Base-by-base conservation (phyloP, 352 stramenopile genomes). In the Phytophthora uliginosa region DNA sequence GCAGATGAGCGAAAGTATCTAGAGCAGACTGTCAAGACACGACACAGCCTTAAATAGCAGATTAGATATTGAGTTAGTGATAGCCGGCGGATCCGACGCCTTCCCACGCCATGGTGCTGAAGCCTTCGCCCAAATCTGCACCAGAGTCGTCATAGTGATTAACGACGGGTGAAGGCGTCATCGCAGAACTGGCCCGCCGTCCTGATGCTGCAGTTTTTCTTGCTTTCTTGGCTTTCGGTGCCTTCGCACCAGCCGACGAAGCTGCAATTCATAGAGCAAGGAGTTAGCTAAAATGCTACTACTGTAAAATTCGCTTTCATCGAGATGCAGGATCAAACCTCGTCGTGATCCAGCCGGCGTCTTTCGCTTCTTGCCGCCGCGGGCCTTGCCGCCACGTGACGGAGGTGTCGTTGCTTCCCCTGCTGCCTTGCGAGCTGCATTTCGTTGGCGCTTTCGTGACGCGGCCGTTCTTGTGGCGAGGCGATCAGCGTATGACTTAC, bases 41-140 rank as follows among this genome's bases (percentile, higher is more conserved):
- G 17, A 45, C 42, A 4, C 28, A 26, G n/a, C 15, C 36, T 57
- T 73, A 75, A 74, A 66, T 75, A 75, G 33, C n/a, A 20, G 40
- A 50, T 64, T 65, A 69, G 51, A 72, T 66, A 69, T 66, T 73
- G 33, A 38, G 24, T 84, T 81, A 92, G 51, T 69, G 79, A 60
- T 94, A 94, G 5, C 81, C 83, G 1, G 86, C 84, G 18, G 83
- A 91, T 33, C 86, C 86, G 15, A 92, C 56, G 22, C 86, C 86
- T 69, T 94, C 86, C 86, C 86, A 94, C 31, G 84, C 77, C 86
- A 94, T 89, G 17, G 82, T 92, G 52, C 76, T 83, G 15, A 92
- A 51, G 33, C 84, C 81, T 28, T 89, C 81, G 31, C 82, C 84
- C 63, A 91, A 62, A 28, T 90, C 82, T 20, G 58, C 74, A 7